These are phyloP conservation scores for Pythium folliculosum DNA, from an alignment of 352 stramenopile genomes.

Conservation along the genomic window DNA sequence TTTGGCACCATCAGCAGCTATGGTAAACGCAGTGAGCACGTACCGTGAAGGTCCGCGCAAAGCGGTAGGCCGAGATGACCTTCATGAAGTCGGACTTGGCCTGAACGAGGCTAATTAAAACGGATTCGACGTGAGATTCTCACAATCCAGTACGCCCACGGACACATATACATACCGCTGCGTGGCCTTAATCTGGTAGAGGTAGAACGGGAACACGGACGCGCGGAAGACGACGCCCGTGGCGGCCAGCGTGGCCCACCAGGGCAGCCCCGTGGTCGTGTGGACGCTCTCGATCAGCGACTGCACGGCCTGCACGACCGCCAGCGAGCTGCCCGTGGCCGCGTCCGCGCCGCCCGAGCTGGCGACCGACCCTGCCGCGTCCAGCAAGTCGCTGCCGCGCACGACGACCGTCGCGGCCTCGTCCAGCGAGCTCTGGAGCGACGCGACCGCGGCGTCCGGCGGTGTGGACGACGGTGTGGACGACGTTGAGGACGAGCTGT, in stretches of 20 bases:
- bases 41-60: conserved; percentile 70
- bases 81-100: conserved; percentile 60
- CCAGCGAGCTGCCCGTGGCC: conserved; percentile 24
- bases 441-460: neutral
- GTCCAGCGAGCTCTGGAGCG: conserved; percentile 12
- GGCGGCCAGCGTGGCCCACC: conserved; percentile 71
- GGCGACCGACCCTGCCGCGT: conserved; percentile 5
- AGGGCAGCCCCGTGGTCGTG: conserved; percentile 64
- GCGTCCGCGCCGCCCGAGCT: conserved; percentile 3
- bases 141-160: neutral
- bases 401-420: conserved; percentile 15
- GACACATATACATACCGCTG: conserved; percentile 41
- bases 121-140: no score
- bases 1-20: neutral
- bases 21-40: conserved; percentile 1
- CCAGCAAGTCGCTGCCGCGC: conserved; percentile 19
- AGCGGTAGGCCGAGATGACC: conserved; percentile 74
- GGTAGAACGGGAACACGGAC: conserved; percentile 70
- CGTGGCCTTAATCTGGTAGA: conserved; percentile 68
- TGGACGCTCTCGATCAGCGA: conserved; percentile 62
- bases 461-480: no score
- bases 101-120: conserved; percentile 40
- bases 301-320: conserved; percentile 63
- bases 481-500: neutral
- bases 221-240: conserved; percentile 69